A percentile compares a stretch with the other conserved stretches of the same genome.
Evolutionary conservation across 306 rosid species (phyloP).

Genomic region (Malus sieversii): DNA sequence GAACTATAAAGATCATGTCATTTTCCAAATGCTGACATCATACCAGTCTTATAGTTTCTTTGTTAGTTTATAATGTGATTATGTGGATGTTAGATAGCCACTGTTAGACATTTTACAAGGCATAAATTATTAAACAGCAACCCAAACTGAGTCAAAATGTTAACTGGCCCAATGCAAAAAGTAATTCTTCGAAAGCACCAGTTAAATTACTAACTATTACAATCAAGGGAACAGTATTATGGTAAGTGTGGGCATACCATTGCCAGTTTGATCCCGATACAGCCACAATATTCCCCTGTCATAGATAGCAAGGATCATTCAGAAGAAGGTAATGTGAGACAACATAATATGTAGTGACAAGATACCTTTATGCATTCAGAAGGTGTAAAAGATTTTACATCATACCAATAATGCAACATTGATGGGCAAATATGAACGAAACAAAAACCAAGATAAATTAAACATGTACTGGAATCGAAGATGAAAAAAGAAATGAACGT

Average conservation of each 20-base stretch:
- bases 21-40: neutral
- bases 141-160: neutral
- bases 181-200: neutral
- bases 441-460: neutral
- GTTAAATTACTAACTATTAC: neutral
- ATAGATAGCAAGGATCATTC: slow-evolving; percentile 18
- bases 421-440: neutral
- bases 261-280: slow-evolving; percentile 74
- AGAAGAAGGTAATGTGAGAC: slow-evolving; percentile 10
- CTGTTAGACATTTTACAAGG: neutral
- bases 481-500: neutral
- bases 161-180: neutral
- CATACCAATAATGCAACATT: neutral
- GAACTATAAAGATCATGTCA: neutral
- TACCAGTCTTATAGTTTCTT: neutral
- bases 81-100: neutral
- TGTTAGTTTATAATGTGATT: neutral
- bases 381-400: neutral
- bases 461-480: neutral
- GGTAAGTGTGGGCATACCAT: slow-evolving; percentile 47
- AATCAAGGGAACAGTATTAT: neutral
- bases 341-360: neutral
- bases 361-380: neutral
- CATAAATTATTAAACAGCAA: neutral
- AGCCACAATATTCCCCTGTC: slow-evolving; percentile 69